Percentiles rank a stretch among this genome's conserved stretches.
Conservation (phyloP, 768 basidiomycete genomes). For the Mycena filopes region DNA sequence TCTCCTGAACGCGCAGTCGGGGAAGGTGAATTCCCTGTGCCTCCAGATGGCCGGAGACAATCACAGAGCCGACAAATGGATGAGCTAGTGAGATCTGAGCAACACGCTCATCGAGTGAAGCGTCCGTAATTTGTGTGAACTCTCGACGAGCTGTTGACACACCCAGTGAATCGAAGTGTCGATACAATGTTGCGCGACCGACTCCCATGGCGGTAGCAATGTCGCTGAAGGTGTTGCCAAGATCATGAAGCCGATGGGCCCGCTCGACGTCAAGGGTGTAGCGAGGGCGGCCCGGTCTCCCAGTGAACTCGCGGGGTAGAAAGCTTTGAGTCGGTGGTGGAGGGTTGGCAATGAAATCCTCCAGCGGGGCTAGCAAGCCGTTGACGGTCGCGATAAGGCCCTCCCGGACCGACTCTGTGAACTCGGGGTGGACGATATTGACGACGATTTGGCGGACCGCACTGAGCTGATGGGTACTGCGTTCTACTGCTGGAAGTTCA, state of each 20-base stretch:
- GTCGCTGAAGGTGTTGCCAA: slow-evolving; percentile 19
- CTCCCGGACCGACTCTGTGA: no score
- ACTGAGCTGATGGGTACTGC: no score
- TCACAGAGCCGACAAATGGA: slow-evolving; percentile 37
- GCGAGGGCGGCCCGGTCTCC: no score
- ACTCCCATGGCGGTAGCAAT: slow-evolving; percentile 26
- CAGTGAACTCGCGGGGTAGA: no score
- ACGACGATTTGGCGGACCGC: no score
- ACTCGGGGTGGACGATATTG: no score
- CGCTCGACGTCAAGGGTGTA: no score
- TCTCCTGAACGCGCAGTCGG: slow-evolving; percentile 27
- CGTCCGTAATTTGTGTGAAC: slow-evolving; percentile 16
- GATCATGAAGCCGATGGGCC: slow-evolving; percentile 14
- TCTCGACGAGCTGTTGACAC: neutral
- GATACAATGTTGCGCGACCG: slow-evolving; percentile 8
- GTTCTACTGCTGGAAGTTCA: no score
- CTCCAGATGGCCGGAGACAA: slow-evolving; percentile 39
- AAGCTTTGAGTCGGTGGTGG: no score
- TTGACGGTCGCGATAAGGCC: no score
- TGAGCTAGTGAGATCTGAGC: slow-evolving; percentile 18
- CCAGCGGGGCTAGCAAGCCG: no score
- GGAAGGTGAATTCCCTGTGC: slow-evolving; percentile 35
- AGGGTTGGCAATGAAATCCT: no score
- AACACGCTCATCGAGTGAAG: slow-evolving; percentile 7
- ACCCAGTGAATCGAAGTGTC: neutral